phyloP scores from a whole-genome alignment of 2,329 filamentous ascomycete species.

The Cladobotryum mycophilum region DNA sequence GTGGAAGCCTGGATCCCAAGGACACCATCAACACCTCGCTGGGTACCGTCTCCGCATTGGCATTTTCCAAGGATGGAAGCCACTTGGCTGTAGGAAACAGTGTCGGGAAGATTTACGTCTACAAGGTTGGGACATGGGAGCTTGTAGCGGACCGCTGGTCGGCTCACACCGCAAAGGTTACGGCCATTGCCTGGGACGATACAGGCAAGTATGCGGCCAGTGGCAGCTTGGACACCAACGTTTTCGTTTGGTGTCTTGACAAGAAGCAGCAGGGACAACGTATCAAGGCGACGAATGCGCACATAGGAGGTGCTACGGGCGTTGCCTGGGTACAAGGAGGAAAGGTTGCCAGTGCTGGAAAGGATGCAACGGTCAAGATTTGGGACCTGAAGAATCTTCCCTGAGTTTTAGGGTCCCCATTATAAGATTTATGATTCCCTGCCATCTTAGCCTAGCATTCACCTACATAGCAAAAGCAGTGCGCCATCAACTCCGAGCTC shows the following conservation, averaged over 20 bases:
- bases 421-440: neutral
- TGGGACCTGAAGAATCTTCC: slow-evolving; percentile 52
- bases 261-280: slow-evolving; percentile 75
- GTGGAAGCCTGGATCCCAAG: slow-evolving; percentile 47
- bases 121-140: slow-evolving; percentile 54
- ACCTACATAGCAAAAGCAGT: neutral
- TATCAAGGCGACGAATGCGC: slow-evolving; percentile 78
- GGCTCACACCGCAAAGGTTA: slow-evolving; percentile 53
- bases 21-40: slow-evolving; percentile 62
- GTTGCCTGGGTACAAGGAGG: slow-evolving; percentile 69
- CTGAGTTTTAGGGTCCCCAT: slow-evolving; percentile 10
- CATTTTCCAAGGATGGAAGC: slow-evolving; percentile 73
- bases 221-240: slow-evolving; percentile 82
- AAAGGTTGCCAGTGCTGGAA: slow-evolving; percentile 73
- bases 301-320: slow-evolving; percentile 92
- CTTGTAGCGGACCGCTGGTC: slow-evolving; percentile 71
- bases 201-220: slow-evolving; percentile 73
- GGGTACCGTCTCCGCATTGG: slow-evolving; percentile 67
- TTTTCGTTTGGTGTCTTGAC: slow-evolving; percentile 83
- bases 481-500: neutral
- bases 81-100: slow-evolving; percentile 77
- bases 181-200: slow-evolving; percentile 66
- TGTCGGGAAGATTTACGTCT: slow-evolving; percentile 82
- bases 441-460: slow-evolving; percentile 1
- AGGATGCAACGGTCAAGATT: slow-evolving; percentile 84